These are phyloP conservation scores for Penicillium fuscoglaucum DNA, from an alignment of 2,329 filamentous ascomycete genomes.

Conservation along the genomic window DNA sequence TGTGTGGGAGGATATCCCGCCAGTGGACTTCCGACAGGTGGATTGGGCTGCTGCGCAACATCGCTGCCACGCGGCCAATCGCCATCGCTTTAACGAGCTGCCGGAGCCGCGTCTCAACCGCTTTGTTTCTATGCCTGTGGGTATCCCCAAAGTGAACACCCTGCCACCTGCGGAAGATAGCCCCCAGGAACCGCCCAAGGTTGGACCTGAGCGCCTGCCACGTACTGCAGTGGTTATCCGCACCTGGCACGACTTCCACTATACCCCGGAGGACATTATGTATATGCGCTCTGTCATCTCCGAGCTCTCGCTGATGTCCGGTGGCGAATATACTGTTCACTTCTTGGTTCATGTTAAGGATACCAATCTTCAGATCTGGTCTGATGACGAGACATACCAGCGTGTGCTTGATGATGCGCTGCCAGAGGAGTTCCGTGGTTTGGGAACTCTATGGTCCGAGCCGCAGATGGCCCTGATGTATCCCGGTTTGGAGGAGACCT, in stretches of 20 bases:
- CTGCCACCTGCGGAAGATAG: constrained; percentile 16
- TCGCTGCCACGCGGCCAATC: constrained; percentile 71
- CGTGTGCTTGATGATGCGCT: constrained; percentile 68
- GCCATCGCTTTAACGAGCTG: constrained; percentile 61
- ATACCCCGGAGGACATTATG: constrained; percentile 73
- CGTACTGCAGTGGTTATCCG: constrained; percentile 77
- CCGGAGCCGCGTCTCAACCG: constrained; percentile 39
- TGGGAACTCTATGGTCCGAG: constrained; percentile 91
- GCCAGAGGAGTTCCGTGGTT: constrained; percentile 80
- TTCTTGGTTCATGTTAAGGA: constrained; percentile 85
- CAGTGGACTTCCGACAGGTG: constrained; percentile 74
- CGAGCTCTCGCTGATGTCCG: constrained; percentile 73
- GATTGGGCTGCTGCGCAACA: constrained; percentile 78
- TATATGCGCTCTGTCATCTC: constrained; percentile 80
- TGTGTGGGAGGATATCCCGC: constrained; percentile 70
- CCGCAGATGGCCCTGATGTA: constrained; percentile 90
- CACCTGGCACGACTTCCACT: constrained; percentile 76
- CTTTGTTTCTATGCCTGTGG: constrained; percentile 38
- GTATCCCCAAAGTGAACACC: constrained; percentile 24
- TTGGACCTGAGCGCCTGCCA: constrained; percentile 34
- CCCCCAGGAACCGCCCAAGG: constrained; percentile 23
- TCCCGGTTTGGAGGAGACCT: constrained; percentile 79
- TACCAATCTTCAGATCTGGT: constrained; percentile 75
- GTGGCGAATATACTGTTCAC: constrained; percentile 79
- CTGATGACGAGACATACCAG: constrained; percentile 71